Percentiles rank a stretch among this genome's conserved stretches.
Conservation (phyloP, 2,329 filamentous ascomycete species). For the Exserohilum rostratum region DNA sequence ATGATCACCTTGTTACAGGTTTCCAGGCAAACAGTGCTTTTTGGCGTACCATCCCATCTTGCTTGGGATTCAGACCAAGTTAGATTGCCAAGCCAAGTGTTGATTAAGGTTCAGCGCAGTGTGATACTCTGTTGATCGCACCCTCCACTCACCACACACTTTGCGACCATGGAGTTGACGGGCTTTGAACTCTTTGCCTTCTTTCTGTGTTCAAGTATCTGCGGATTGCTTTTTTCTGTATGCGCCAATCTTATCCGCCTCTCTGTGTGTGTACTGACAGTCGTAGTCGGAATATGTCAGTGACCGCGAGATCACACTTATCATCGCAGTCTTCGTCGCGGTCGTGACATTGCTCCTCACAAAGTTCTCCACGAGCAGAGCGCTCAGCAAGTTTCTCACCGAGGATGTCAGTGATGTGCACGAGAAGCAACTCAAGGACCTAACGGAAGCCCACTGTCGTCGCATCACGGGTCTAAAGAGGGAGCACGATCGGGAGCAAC, state of each 20-base stretch:
- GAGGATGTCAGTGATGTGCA: slow-evolving; percentile 4
- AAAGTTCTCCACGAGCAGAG: background rate
- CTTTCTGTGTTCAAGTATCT: slow-evolving; percentile 15
- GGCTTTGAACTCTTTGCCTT: slow-evolving; percentile 15
- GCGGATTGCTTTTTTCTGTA: slow-evolving; percentile 4
- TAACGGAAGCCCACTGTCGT: slow-evolving; percentile 17
- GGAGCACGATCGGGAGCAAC: slow-evolving; percentile 5
- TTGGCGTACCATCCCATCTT: background rate
- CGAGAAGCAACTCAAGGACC: slow-evolving; percentile 9
- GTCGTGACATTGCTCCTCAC: slow-evolving; percentile 3
- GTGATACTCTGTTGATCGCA: background rate
- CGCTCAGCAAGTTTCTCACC: slow-evolving; percentile 9
- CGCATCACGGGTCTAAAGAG: slow-evolving; percentile 8
- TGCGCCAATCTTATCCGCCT: slow-evolving; percentile 9
- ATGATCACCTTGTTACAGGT: too few species aligned
- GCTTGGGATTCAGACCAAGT: background rate
- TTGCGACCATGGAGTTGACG: slow-evolving; percentile 13
- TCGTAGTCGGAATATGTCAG: slow-evolving; percentile 11
- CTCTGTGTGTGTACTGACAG: background rate
- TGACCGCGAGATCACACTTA: slow-evolving; percentile 14
- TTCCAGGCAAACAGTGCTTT: background rate
- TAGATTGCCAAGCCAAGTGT: slow-evolving; percentile 6
- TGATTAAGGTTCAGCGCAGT: background rate
- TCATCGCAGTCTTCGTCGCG: slow-evolving; percentile 10
- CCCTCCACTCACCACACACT: background rate